Percentiles rank a stretch among this genome's conserved stretches.
These are phyloP conservation scores for Pichia californica DNA, from an alignment of 805 yeast species.

Conservation along the genomic window DNA sequence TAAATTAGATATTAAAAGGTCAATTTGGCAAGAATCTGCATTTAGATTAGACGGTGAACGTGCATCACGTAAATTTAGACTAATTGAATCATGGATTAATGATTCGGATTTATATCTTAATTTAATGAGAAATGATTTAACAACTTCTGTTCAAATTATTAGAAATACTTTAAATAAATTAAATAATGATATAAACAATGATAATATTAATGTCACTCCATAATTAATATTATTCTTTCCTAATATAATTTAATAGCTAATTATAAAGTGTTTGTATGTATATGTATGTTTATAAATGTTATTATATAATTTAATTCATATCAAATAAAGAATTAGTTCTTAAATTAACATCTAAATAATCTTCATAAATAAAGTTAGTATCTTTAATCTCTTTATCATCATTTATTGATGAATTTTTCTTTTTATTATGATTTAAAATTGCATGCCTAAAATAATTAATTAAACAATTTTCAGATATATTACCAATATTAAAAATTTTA, in stretches of 20 bases:
- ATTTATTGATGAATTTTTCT: too few species aligned
- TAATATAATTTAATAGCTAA: too few species aligned
- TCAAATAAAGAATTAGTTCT: too few species aligned
- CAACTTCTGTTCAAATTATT: constrained; percentile 18
- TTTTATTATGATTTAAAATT: constrained; percentile 1
- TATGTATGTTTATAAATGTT: too few species aligned
- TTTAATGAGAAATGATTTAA: constrained; percentile 14
- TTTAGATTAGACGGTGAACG: constrained; percentile 20
- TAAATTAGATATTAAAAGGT: constrained; percentile 16
- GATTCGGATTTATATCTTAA: constrained; percentile 15
- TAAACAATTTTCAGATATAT: background rate
- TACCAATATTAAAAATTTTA: background rate
- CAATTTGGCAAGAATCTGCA: constrained; percentile 24
- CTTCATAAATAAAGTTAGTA: too few species aligned
- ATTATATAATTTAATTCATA: too few species aligned
- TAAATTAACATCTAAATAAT: too few species aligned
- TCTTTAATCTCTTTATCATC: too few species aligned
- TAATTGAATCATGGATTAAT: constrained; percentile 16
- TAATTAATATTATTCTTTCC: too few species aligned
- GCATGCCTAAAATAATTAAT: constrained; percentile 5
- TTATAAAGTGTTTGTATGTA: too few species aligned
- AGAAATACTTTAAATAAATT: constrained; percentile 16
- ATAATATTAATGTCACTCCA: too few species aligned
- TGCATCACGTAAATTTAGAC: constrained; percentile 15
- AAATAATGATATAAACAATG: background rate